Evolutionary conservation across 2,329 filamentous ascomycete genomes (phyloP).

Genomic region (Scedosporium apiospermum): DNA sequence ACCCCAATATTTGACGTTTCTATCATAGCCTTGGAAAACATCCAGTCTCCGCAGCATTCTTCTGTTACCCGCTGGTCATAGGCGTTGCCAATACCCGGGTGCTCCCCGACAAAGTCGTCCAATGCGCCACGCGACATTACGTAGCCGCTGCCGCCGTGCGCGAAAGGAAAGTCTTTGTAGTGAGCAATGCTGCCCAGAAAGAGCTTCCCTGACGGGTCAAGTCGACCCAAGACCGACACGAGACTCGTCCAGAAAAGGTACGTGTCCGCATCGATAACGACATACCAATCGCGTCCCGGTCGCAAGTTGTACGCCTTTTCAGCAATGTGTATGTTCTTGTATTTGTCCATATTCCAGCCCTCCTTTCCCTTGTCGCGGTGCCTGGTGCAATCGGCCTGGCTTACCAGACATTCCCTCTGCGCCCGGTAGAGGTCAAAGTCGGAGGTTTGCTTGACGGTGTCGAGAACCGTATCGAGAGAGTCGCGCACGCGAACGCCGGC

Average conservation of each 20-base stretch:
- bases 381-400: slow-evolving; percentile 32
- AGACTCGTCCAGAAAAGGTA: slow-evolving; percentile 48
- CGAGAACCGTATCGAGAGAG: slow-evolving; percentile 27
- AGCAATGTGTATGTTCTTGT: slow-evolving; percentile 51
- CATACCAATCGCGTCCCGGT: slow-evolving; percentile 46
- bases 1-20: slow-evolving; percentile 23
- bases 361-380: slow-evolving; percentile 14
- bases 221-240: slow-evolving; percentile 34
- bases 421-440: slow-evolving; percentile 38
- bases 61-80: slow-evolving; percentile 34
- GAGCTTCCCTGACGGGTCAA: slow-evolving; percentile 32
- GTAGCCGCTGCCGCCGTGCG: slow-evolving; percentile 50
- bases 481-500: slow-evolving; percentile 34
- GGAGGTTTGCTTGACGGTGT: slow-evolving; percentile 25
- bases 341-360: slow-evolving; percentile 49
- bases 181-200: slow-evolving; percentile 44
- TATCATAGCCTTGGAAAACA: slow-evolving; percentile 37
- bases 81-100: slow-evolving; percentile 31
- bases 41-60: slow-evolving; percentile 42
- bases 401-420: slow-evolving; percentile 35
- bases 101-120: slow-evolving; percentile 32
- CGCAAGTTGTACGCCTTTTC: slow-evolving; percentile 44
- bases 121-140: slow-evolving; percentile 43
- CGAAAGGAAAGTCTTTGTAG: slow-evolving; percentile 35
- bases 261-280: slow-evolving; percentile 50